Base-by-base conservation (phyloP, 805 yeast genomes). In the Lipomyces anomalus region DNA sequence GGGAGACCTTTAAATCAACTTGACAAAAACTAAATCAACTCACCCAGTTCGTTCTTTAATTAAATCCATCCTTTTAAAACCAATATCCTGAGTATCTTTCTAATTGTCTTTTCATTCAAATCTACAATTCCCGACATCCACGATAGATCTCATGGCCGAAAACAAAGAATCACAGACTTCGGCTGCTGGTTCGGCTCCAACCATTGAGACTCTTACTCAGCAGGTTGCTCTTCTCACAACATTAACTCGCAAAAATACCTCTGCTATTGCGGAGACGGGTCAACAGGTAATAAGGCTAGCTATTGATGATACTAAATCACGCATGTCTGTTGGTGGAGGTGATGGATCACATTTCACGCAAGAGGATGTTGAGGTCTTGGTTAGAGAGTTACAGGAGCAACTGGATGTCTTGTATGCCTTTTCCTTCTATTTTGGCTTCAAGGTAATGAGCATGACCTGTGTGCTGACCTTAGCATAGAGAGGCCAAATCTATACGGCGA, bases 311-410 rank as follows among this genome's bases (percentile, higher is more conserved):
- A 26, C 43, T 70, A 62, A 61, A 80, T 74, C 43, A 36, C 32
- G 13, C 13, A 33, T 44, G 52, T 9, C 30, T 26, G 30, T 13
- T 13, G 30, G 30, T 9, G 30, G 60, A 42, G 82, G 77, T 48
- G 61, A 77, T 1, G 61, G 73, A 3, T 86, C 82, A 52, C 80
- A 73, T 53, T 85, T 80, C 30, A 79, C 90, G 3, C 82, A 85
- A 55, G 94, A 84, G 47, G 97, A 90, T 60, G 67, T 89, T 9
- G 84, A 84, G 3, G 90, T 86, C 60, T 70, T 89, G 38, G 97
- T 88, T 11, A 86, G 85, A 7, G 97, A 89, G 63, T 67, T 89
- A 45, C 97, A 89, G 65, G 84, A 85, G 6, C 97, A 89, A 65
- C 71, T 89, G 58, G 89, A 84, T 43, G 69, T 74, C 21, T 55